phyloP scores from a whole-genome alignment of 345 rosid species.

The Dipteronia sinensis region DNA sequence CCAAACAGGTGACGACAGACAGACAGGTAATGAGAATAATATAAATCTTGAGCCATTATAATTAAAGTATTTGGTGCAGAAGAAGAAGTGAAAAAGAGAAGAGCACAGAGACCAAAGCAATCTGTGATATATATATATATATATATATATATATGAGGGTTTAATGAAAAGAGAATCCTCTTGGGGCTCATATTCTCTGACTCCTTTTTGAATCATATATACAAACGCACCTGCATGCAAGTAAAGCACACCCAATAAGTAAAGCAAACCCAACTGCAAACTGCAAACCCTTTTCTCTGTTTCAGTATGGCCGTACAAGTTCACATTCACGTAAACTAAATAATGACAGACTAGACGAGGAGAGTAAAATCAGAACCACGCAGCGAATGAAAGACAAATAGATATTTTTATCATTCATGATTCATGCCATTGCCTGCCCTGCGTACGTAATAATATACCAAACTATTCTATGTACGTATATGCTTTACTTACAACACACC shows the following conservation, averaged over 20 bases:
- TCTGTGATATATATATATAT: not conserved
- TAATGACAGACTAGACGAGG: not conserved
- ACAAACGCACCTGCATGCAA: not conserved
- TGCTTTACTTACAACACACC: too few relatives aligned
- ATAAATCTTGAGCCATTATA: too few relatives aligned
- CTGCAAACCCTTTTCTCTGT: not conserved
- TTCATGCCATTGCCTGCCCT: too few relatives aligned
- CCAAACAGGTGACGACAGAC: too few relatives aligned
- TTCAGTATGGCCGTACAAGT: constrained; percentile 22
- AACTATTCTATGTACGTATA: too few relatives aligned
- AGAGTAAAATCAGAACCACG: too few relatives aligned
- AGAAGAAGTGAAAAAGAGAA: not conserved
- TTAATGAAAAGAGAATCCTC: constrained; percentile 7
- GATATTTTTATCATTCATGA: too few relatives aligned
- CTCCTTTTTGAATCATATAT: not conserved
- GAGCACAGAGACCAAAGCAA: not conserved
- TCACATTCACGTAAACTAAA: constrained; percentile 21
- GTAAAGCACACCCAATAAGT: constrained; percentile 24
- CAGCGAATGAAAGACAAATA: too few relatives aligned
- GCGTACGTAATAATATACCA: not conserved
- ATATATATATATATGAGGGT: not conserved
- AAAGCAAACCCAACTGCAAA: not conserved
- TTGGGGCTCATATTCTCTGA: constrained; percentile 1
- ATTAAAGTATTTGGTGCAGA: too few relatives aligned
- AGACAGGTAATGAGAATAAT: too few relatives aligned